Conservation (phyloP, 1,284 basidiomycete genomes). For the Ustilago nuda region DNA sequence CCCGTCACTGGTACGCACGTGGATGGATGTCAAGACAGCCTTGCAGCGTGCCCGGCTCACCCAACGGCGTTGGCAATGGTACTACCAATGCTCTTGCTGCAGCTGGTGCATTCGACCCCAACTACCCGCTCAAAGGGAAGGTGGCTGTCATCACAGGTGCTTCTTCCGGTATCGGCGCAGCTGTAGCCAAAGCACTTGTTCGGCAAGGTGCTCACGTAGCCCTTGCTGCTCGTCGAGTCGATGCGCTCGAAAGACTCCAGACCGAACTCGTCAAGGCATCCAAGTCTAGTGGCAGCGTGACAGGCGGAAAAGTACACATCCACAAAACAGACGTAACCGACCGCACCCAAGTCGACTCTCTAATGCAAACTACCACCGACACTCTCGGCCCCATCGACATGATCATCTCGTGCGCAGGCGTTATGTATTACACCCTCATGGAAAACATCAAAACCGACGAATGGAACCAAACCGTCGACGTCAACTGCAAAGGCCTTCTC, state of each 20-base stretch:
- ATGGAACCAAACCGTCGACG: slow-evolving; percentile 68
- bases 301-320: slow-evolving; percentile 35
- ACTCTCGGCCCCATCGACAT: slow-evolving; percentile 62
- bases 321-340: slow-evolving; percentile 63
- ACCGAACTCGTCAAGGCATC: slow-evolving; percentile 22
- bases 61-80: slow-evolving; percentile 23
- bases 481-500: slow-evolving; percentile 68
- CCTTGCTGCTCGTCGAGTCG: slow-evolving; percentile 49
- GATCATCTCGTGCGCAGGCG: slow-evolving; percentile 63
- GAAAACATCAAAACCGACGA: slow-evolving; percentile 59
- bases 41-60: slow-evolving; percentile 34
- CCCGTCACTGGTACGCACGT: slow-evolving; percentile 65
- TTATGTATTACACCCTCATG: slow-evolving; percentile 69
- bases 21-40: slow-evolving; percentile 62
- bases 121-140: slow-evolving; percentile 57
- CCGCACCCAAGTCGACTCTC: slow-evolving; percentile 56
- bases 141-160: slow-evolving; percentile 70
- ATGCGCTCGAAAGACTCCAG: slow-evolving; percentile 41
- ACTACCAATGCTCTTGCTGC: slow-evolving; percentile 19
- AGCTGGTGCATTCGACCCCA: slow-evolving; percentile 34
- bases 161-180: slow-evolving; percentile 70
- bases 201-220: slow-evolving; percentile 54
- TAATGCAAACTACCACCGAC: slow-evolving; percentile 49
- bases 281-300: background rate
- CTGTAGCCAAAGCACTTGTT: slow-evolving; percentile 59